Evolutionary conservation across 2,329 filamentous ascomycete species (phyloP).

Genomic region (Leptographium lundbergii): DNA sequence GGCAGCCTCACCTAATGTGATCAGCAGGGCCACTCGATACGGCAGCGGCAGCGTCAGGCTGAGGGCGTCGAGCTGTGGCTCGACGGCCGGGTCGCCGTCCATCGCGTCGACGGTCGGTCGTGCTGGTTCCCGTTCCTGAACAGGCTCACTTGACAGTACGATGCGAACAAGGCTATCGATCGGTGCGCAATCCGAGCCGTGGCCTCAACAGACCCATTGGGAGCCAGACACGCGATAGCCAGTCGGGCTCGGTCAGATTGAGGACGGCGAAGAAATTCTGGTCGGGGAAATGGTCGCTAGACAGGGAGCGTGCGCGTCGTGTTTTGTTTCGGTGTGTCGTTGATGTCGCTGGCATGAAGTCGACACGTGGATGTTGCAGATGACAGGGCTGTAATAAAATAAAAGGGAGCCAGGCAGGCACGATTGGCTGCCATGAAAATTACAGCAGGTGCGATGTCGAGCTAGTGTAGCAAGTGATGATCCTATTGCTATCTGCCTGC

Average conservation of each 20-base stretch:
- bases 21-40: constrained; percentile 74
- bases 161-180: not conserved
- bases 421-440: not conserved
- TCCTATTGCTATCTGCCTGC: not conserved
- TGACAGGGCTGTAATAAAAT: not conserved
- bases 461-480: not conserved
- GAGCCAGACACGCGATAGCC: not conserved
- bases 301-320: not conserved
- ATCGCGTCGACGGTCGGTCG: constrained; percentile 27
- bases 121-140: not conserved
- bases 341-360: not conserved
- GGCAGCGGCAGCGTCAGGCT: constrained; percentile 78
- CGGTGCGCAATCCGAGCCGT: constrained; percentile 3
- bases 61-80: constrained; percentile 67
- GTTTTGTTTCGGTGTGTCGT: not conserved
- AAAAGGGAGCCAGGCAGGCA: not conserved
- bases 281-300: not conserved
- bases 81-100: constrained; percentile 63
- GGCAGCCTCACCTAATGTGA: constrained; percentile 58
- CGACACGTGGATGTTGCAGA: not conserved
- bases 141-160: not conserved
- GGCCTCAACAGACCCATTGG: constrained; percentile 5
- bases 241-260: not conserved
- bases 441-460: not conserved
- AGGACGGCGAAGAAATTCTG: not conserved